Evolutionary conservation across 2,329 filamentous ascomycete species (phyloP).

Genomic region (Diaporthe sp.): DNA sequence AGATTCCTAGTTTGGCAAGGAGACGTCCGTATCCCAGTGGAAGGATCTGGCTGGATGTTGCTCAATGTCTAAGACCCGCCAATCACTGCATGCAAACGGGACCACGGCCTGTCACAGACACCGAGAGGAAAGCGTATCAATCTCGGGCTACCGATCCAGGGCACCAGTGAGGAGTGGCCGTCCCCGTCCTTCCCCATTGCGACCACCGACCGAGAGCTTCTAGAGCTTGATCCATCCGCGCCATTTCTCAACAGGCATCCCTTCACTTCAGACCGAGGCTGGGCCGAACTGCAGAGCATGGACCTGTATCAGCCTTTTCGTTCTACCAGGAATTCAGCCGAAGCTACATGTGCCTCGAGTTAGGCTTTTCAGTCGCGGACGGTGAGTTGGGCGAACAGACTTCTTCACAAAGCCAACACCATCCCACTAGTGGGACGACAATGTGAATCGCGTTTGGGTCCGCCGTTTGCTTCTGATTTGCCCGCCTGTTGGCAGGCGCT

Average conservation of each 20-base stretch:
- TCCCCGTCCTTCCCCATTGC: conserved; percentile 21
- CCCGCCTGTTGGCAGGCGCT: background rate
- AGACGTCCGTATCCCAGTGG: background rate
- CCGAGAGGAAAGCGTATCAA: conserved; percentile 14
- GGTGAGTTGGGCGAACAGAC: conserved; percentile 16
- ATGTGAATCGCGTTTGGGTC: background rate
- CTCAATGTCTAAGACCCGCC: background rate
- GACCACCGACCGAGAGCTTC: conserved; percentile 23
- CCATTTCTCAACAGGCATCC: conserved; percentile 15
- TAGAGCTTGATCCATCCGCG: conserved; percentile 16
- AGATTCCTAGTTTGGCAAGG: background rate
- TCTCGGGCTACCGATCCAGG: conserved; percentile 9
- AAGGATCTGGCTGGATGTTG: conserved; percentile 4
- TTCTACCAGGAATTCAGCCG: background rate
- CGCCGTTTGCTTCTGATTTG: background rate
- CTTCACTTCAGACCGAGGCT: conserved; percentile 15
- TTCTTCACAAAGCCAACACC: background rate
- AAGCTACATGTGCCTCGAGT: conserved; percentile 5
- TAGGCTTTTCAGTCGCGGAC: conserved; percentile 3
- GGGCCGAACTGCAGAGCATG: conserved; percentile 25
- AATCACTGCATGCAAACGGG: background rate
- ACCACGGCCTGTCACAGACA: conserved; percentile 14
- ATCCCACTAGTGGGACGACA: background rate
- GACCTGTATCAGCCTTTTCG: conserved; percentile 17
- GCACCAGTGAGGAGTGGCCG: conserved; percentile 11